Evolutionary conservation across 2,329 filamentous ascomycete genomes (phyloP), one percentile per base, ranked within the genome.

Genomic region (Paramyrothecium sp.): DNA sequence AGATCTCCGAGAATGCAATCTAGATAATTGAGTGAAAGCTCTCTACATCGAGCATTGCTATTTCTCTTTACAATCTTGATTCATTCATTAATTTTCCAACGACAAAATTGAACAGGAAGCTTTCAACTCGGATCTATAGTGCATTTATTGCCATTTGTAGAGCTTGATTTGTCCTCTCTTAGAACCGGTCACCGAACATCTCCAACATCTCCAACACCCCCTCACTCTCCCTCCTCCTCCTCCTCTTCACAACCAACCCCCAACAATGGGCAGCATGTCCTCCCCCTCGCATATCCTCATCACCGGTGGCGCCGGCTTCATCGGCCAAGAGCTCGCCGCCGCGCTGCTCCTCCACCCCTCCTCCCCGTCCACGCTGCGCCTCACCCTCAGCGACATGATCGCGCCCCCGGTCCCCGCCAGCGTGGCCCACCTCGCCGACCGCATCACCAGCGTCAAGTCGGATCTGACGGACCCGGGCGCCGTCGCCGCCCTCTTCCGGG

Each of bases 251-350:
- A 4, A 30, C 5, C 26, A 30, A 30, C 26, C 26, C 26, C 26
- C 26, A 10, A 16, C 38, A 44, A 44, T 44, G 38, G 38, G 38
- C n/a, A 44, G 38, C 38, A 16, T 44, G 13, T 17, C 38, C 5
- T 19, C 38, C 13, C n/a, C 38, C 11, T 56, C 61, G 2, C 62
- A 67, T 26, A 78, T 89, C 46, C 80, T 88, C 67, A 86, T 89
- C 64, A 89, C 86, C 11, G 86, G 86, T 5, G 85, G 80, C 8
- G 82, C 82, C 49, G 86, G 86, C 58, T 88, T 89, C 68, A 82
- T 89, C 57, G 85, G 86, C 65, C 85, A 88, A 68, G 77, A 83
- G 49, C 78, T 89, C 22, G 79, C 84, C 3, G 75, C 77, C 53
- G 79, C 83, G 38, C 77, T 89, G 3, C 73, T 88, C 33, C 38